phyloP scores from a whole-genome alignment of 306 rosid genomes.

The Medicago ruthenica region DNA sequence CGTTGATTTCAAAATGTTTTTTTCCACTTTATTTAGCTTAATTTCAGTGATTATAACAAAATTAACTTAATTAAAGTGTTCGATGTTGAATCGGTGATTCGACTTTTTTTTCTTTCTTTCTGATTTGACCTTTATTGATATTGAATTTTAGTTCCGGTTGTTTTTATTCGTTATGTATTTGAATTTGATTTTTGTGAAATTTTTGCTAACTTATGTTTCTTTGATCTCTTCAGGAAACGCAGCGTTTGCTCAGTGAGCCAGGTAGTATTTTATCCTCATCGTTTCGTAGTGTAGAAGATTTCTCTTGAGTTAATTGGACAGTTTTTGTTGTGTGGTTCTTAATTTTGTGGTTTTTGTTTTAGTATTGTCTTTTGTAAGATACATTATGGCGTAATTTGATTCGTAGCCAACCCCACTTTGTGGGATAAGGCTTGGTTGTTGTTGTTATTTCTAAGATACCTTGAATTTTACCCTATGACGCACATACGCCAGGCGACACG shows the following conservation, averaged over 20 bases:
- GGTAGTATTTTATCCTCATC: conserved; percentile 49
- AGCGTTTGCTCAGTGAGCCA: conserved; percentile 98
- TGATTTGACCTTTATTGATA: conserved; percentile 22
- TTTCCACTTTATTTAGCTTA: conserved; percentile 23
- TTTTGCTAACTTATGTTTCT: conserved; percentile 28
- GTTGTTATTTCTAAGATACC: too few relatives aligned
- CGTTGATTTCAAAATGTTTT: not conserved
- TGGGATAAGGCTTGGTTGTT: too few relatives aligned
- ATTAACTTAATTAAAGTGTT: not conserved
- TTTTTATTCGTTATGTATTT: conserved; percentile 27
- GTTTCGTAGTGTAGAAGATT: too few relatives aligned
- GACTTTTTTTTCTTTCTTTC: not conserved
- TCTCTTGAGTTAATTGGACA: too few relatives aligned
- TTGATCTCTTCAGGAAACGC: conserved; percentile 82
- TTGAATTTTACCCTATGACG: too few relatives aligned
- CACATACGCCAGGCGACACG: too few relatives aligned
- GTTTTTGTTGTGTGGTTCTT: not conserved
- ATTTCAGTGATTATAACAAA: conserved; percentile 11
- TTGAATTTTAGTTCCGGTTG: conserved; percentile 11
- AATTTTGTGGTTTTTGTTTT: not conserved
- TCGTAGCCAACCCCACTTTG: too few relatives aligned
- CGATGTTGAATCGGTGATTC: conserved; percentile 9
- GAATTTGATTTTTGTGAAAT: conserved; percentile 20
- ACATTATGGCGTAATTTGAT: not conserved
- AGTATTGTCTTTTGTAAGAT: not conserved